Evolutionary conservation across 768 basidiomycete species (phyloP).

Genomic region (Suillus cothurnatus): DNA sequence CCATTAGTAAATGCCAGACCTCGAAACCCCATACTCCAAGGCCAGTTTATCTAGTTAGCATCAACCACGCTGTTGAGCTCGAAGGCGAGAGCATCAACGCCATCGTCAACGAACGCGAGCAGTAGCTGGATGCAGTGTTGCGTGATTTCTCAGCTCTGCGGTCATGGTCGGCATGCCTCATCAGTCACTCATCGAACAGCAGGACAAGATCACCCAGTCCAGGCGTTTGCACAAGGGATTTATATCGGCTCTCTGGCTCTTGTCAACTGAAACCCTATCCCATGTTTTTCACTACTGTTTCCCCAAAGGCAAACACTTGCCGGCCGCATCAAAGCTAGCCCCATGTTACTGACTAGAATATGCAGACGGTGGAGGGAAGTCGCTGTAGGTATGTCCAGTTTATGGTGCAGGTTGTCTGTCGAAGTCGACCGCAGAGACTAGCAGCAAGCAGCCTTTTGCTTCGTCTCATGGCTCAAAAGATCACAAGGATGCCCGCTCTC

Average conservation of each 20-base stretch:
- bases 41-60: background rate
- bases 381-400: constrained; percentile 39
- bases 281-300: constrained; percentile 49
- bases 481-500: background rate
- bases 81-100: constrained; percentile 15
- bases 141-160: constrained; percentile 15
- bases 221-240: constrained; percentile 25
- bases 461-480: background rate
- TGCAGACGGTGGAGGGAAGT: constrained; percentile 46
- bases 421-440: background rate
- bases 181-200: constrained; percentile 16
- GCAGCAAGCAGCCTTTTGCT: background rate
- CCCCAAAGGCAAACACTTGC: constrained; percentile 22
- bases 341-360: constrained; percentile 41
- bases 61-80: constrained; percentile 18
- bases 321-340: constrained; percentile 26
- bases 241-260: constrained; percentile 33
- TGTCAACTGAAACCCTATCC: constrained; percentile 48
- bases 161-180: constrained; percentile 20
- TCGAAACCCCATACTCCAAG: background rate
- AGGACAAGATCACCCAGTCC: constrained; percentile 15
- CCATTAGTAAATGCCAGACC: background rate
- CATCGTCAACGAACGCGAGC: constrained; percentile 18
- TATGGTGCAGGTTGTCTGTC: constrained; percentile 48
- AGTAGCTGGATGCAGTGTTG: constrained; percentile 20